phyloP scores from a whole-genome alignment of 225 moss, liverwort and hornwort species.

The Neckera pumila region DNA sequence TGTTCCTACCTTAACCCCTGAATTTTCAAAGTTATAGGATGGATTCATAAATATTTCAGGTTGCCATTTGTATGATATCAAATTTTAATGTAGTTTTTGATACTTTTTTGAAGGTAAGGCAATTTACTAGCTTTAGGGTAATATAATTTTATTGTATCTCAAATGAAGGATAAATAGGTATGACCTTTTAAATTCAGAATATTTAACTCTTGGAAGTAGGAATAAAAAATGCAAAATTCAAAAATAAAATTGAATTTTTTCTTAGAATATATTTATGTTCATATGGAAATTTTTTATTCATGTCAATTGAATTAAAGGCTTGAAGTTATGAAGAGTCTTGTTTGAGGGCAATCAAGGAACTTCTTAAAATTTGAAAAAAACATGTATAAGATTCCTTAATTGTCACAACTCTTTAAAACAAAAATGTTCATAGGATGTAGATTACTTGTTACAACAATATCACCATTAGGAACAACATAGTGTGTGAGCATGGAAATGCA shows the following conservation, averaged over 20 bases:
- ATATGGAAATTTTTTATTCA: neutral
- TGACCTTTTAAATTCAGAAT: neutral
- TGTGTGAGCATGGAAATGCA: no score
- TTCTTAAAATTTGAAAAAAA: rapidly evolving
- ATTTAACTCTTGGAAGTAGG: rapidly evolving
- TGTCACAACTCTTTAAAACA: neutral
- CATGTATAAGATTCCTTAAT: rapidly evolving
- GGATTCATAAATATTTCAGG: rapidly evolving
- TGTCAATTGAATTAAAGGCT: neutral
- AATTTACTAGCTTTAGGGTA: rapidly evolving
- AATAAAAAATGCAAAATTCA: neutral
- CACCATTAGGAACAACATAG: neutral
- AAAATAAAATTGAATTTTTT: neutral
- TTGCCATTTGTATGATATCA: neutral
- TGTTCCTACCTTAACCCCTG: rapidly evolving
- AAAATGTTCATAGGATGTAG: rapidly evolving
- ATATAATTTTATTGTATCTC: no score
- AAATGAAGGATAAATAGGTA: no score
- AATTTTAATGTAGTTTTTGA: neutral
- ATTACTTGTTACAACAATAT: neutral
- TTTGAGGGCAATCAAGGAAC: rapidly evolving
- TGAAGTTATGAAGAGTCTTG: neutral
- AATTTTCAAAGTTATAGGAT: rapidly evolving
- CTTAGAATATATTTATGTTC: neutral
- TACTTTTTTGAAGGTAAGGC: rapidly evolving